Conservation (phyloP, 2,329 filamentous ascomycete genomes). For the Paecilomyces variotii region DNA sequence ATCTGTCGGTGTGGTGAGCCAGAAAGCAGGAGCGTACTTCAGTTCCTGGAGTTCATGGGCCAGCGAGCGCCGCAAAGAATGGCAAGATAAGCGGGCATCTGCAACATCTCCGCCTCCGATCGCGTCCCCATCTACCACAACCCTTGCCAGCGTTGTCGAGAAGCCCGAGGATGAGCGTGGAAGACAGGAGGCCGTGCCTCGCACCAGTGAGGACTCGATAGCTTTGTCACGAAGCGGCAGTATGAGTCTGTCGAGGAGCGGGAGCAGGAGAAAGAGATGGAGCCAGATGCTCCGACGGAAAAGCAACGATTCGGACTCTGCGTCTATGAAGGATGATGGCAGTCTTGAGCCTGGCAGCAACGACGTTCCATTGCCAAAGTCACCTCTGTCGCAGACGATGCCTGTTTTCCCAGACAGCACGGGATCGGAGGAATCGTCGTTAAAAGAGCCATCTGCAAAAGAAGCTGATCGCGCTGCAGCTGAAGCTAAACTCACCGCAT, state of each 20-base stretch:
- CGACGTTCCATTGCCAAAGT: constrained; percentile 20
- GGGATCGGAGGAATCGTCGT: neutral
- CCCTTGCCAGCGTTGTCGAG: constrained; percentile 17
- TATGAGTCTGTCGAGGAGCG: constrained; percentile 23
- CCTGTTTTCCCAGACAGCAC: constrained; percentile 5
- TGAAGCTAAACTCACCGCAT: neutral
- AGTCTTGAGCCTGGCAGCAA: constrained; percentile 11
- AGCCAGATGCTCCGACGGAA: constrained; percentile 28
- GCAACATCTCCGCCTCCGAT: constrained; percentile 13
- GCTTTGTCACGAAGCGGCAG: constrained; percentile 24
- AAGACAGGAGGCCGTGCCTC: constrained; percentile 20
- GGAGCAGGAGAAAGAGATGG: constrained; percentile 28
- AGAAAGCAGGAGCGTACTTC: constrained; percentile 54
- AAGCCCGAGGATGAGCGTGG: constrained; percentile 19
- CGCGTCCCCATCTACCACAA: constrained; percentile 15
- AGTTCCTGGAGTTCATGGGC: constrained; percentile 59
- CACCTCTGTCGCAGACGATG: constrained; percentile 23
- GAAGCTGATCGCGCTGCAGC: neutral
- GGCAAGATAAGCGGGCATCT: constrained; percentile 31
- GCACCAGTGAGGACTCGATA: constrained; percentile 19
- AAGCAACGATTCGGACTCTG: constrained; percentile 18
- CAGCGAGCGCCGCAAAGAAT: constrained; percentile 38
- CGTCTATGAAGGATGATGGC: constrained; percentile 14
- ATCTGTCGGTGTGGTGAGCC: constrained; percentile 45
- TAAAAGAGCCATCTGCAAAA: neutral